These are phyloP conservation scores for Biscogniauxia sp. DNA, from an alignment of 2,329 filamentous ascomycete genomes.

Conservation along the genomic window DNA sequence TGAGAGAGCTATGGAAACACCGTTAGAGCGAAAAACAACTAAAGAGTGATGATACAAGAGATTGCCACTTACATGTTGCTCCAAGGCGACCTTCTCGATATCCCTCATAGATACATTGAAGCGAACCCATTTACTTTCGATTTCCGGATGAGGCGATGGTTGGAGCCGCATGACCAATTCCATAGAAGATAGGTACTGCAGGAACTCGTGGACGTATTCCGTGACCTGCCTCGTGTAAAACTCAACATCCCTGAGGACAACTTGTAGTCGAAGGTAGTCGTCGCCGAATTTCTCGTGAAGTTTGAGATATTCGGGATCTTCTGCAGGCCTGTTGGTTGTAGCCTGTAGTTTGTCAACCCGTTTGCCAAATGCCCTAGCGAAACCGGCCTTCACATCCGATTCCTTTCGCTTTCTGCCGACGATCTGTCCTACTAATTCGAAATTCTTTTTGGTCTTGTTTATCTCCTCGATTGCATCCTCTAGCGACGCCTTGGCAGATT, in stretches of 20 bases:
- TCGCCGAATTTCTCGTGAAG: conserved; percentile 85
- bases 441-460: conserved; percentile 93
- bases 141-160: conserved; percentile 73
- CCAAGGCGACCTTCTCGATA: conserved; percentile 76
- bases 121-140: conserved; percentile 91
- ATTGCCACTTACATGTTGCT: conserved; percentile 69
- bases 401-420: conserved; percentile 84
- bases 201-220: conserved; percentile 76
- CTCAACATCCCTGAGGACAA: conserved; percentile 91
- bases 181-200: conserved; percentile 76
- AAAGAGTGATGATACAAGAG: background rate
- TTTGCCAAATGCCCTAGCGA: conserved; percentile 87
- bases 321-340: conserved; percentile 58
- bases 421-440: conserved; percentile 87
- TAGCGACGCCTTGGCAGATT: conserved; percentile 49
- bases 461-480: conserved; percentile 77
- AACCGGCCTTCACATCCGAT: conserved; percentile 78
- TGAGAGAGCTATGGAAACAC: conserved; percentile 47
- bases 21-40: conserved; percentile 23
- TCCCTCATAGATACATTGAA: conserved; percentile 87
- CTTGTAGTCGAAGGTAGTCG: conserved; percentile 87
- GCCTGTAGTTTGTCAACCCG: conserved; percentile 80
- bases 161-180: conserved; percentile 75
- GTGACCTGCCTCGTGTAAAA: conserved; percentile 82
- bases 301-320: conserved; percentile 79